phyloP scores from a whole-genome alignment of 257 asterid genomes.

The Henckelia pumila region DNA sequence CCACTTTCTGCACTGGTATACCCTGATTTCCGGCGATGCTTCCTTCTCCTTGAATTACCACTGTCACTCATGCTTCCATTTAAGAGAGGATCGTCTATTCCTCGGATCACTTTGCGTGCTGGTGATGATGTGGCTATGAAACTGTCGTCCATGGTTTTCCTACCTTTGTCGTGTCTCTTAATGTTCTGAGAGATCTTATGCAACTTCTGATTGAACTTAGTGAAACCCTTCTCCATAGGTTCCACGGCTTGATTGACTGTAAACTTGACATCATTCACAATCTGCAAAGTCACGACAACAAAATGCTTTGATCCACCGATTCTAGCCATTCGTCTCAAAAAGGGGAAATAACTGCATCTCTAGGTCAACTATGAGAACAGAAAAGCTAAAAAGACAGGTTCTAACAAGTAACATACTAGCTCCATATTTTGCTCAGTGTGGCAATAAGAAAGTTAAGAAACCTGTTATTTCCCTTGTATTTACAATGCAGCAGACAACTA shows the following conservation, averaged over 20 bases:
- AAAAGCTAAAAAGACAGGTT: background rate
- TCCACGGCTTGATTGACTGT: slow-evolving; percentile 92
- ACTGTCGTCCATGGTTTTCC: slow-evolving; percentile 74
- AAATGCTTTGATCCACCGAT: no score
- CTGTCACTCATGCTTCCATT: slow-evolving; percentile 87
- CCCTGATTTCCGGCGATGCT: slow-evolving; percentile 66
- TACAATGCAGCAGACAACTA: background rate
- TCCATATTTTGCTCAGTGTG: background rate
- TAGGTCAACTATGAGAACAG: background rate
- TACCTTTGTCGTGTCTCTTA: slow-evolving; percentile 62
- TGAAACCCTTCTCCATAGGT: slow-evolving; percentile 92
- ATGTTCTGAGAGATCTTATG: slow-evolving; percentile 83
- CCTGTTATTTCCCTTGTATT: background rate
- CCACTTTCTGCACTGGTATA: slow-evolving; percentile 92
- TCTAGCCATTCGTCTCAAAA: no score
- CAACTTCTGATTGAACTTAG: slow-evolving; percentile 66
- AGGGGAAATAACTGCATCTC: no score
- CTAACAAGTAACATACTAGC: background rate
- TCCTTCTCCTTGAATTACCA: slow-evolving; percentile 61
- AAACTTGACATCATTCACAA: slow-evolving; percentile 90
- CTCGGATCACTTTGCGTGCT: slow-evolving; percentile 59
- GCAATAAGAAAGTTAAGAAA: background rate
- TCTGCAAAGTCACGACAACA: slow-evolving; percentile 37
- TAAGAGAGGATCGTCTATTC: slow-evolving; percentile 91
- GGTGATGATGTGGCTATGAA: slow-evolving; percentile 52